A percentile compares a stretch with the other conserved stretches of the same genome.
Evolutionary conservation across 306 rosid species (phyloP).

Genomic region (Biancaea sappan): DNA sequence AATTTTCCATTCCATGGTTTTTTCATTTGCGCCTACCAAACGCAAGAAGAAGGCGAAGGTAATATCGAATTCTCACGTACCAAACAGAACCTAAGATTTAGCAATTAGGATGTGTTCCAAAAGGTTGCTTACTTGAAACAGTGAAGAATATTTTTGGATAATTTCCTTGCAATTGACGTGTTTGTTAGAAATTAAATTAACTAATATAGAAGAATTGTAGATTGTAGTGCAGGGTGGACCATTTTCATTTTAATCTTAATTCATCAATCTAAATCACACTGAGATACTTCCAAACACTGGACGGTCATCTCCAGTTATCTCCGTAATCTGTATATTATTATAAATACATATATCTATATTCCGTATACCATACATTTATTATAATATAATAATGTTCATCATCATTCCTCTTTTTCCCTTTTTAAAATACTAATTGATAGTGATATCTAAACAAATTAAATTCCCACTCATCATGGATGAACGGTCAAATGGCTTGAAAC

Average conservation of each 20-base stretch:
- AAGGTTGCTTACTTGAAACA: conserved; percentile 11
- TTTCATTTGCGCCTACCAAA: too few species aligned
- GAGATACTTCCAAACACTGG: conserved; percentile 24
- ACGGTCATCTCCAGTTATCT: conserved; percentile 25
- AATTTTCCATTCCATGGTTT: too few species aligned
- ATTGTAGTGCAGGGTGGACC: neutral
- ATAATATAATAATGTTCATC: conserved; percentile 1
- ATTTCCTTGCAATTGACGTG: conserved; percentile 34
- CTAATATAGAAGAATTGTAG: neutral
- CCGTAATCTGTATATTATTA: neutral
- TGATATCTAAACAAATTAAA: conserved; percentile 29
- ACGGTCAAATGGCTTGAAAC: conserved; percentile 37
- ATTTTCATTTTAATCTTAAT: conserved; percentile 3
- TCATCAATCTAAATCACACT: conserved; percentile 31
- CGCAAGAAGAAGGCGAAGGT: neutral
- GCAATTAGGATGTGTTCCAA: neutral
- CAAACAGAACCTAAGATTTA: conserved; percentile 37
- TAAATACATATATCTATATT: conserved; percentile 4
- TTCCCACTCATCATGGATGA: conserved; percentile 8
- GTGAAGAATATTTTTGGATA: conserved; percentile 17
- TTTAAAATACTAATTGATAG: conserved; percentile 20
- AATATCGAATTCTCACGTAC: too few species aligned
- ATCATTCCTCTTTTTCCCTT: neutral
- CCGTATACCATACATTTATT: neutral
- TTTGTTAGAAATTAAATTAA: conserved; percentile 9